Percentiles rank a stretch among this genome's conserved stretches.
phyloP scores from a whole-genome alignment of 305 asterid species.

The Lippia alba region DNA sequence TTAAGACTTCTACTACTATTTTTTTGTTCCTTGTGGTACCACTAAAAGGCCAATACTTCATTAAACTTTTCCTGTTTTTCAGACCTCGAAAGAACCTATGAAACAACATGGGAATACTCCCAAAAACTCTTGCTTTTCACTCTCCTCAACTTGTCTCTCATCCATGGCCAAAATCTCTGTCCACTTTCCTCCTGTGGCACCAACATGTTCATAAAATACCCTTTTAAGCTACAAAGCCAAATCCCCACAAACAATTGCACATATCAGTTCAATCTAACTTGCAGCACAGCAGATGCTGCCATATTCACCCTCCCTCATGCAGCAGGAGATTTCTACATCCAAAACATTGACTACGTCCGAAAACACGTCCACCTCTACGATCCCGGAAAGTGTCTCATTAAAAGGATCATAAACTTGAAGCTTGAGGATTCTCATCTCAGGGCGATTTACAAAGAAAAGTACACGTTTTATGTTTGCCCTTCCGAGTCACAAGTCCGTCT shows the following conservation, averaged over 20 bases:
- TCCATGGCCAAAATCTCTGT: slow-evolving; percentile 10
- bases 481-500: background rate
- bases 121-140: slow-evolving; percentile 23
- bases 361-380: slow-evolving; percentile 31
- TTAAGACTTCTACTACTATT: background rate
- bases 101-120: slow-evolving; percentile 23
- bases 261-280: slow-evolving; percentile 33
- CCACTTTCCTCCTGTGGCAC: slow-evolving; percentile 33
- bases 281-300: background rate
- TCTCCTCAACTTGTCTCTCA: slow-evolving; percentile 13
- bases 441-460: background rate
- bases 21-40: slow-evolving; percentile 21
- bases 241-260: slow-evolving; percentile 21
- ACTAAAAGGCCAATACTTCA: slow-evolving; percentile 5
- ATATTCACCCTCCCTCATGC: slow-evolving; percentile 26
- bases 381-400: slow-evolving; percentile 36
- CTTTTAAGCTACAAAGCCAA: slow-evolving; percentile 38
- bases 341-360: slow-evolving; percentile 13
- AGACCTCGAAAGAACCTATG: background rate
- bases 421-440: slow-evolving; percentile 24
- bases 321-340: slow-evolving; percentile 33
- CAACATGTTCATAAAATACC: slow-evolving; percentile 30
- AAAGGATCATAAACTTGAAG: slow-evolving; percentile 32
- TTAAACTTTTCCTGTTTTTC: background rate
- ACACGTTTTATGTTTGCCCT: slow-evolving; percentile 38